Base-by-base conservation (phyloP, 352 stramenopile genomes). In the Phytophthora sp. region DNA sequence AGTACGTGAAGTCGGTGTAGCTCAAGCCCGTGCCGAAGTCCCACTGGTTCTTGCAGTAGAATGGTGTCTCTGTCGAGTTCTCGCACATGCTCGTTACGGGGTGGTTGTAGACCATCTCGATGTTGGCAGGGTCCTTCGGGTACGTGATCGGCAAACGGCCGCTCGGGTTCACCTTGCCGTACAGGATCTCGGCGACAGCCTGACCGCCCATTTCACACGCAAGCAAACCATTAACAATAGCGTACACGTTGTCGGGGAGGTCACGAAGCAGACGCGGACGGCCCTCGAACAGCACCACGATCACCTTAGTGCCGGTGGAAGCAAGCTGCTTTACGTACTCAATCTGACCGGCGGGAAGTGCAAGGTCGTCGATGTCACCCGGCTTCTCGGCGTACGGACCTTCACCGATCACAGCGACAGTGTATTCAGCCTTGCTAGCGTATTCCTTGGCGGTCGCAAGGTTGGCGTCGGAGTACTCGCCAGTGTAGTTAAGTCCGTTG, bases 11-110 rank as follows among this genome's bases (percentile, higher is more conserved):
- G 17, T 60, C 55, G 5, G 82, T 79, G 64, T 91, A 93, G 52
- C 78, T 90, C n/a, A 93, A 60, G 32, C 87, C 87, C 41, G 79
- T 60, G 17, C 88, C 85, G 75, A 94, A 94, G n/a, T 76, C 62
- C 81, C 84, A 96, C 51, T 92, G 74, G 31, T 38, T 38, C 17
- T 38, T 15, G 35, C 35, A 43, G n/a, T 43, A 24, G 35, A 24
- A 43, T 17, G 35, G 15, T 5, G 15, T 43, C 35, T 43, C 17
- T 13, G 15, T 24, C 35, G 35, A 43, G 17, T 24, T 24, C 35
- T 43, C 35, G 18, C 37, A 44, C 37, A 28, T 11, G 11, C 17
- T 44, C 5, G 13, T 41, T 5, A 41, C 34, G 15, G 13, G 34
- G 34, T 41, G 34, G 15, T 21, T 20, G 15, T 41, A 41, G 15